Evolutionary conservation across 805 yeast genomes (phyloP), one percentile per base, ranked within the genome.

Genomic region (Kuraishia cidri): DNA sequence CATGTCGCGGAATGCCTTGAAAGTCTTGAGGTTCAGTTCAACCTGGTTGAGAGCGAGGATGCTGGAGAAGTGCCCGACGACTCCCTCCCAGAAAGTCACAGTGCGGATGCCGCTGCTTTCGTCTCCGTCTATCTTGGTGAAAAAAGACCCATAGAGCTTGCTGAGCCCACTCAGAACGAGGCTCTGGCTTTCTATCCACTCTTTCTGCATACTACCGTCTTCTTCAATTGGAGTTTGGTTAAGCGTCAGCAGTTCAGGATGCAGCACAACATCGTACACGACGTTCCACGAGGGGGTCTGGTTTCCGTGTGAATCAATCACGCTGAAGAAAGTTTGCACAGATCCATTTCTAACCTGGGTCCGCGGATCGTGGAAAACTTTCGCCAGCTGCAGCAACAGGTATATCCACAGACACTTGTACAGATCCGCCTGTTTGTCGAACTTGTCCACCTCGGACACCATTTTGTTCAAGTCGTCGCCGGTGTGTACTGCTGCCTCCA

Each of bases 341-440:
- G 96, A 78, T 2, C 96, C 96, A 45, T 86, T 87, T 39, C 94
- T 68, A 1, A 90, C 95, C 44, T 87, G 94, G 1, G 78, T 69
- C 35, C 95, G 66, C 3, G 64, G 46, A 42, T 82, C 94, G 18
- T 59, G 50, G 0, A 88, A 70, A 16, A 86, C 68, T 15, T 66
- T 64, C 0, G 86, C 76, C 24, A 90, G 54, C 21, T 72, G 67
- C 6, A 70, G 60, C 34, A 85, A 55, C 27, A 87, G 54, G 45
- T 81, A 71, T 13, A 79, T 49, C 92, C 92, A 73, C 14, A 81
- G 45, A 1, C 66, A 64, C 31, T 62, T 56, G 31, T 53, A 54
- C 33, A 47, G 45, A 26, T 42, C 50, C 25, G 43, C 38, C 6
- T 47, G 54, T 8, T 45, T 38, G 1, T 45, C 40, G 0, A 40